A percentile compares a stretch with the other conserved stretches of the same genome.
phyloP scores from a whole-genome alignment of 805 yeast genomes.

The Myxozyma geophila region DNA sequence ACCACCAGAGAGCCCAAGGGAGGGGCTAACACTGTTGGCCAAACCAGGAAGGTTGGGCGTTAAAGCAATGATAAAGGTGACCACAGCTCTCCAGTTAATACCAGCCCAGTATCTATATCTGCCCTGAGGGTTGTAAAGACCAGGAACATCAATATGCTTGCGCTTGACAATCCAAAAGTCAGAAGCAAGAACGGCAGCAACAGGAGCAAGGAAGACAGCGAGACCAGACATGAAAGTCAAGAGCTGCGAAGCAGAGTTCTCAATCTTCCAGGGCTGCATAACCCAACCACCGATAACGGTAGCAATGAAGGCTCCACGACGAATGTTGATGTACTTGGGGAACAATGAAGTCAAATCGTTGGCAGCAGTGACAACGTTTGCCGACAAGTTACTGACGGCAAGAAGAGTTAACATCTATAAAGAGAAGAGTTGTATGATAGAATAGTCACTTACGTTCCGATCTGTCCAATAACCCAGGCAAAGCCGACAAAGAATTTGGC shows the following conservation, averaged over 20 bases:
- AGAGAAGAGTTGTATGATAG: neutral
- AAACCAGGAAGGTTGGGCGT: slow-evolving; percentile 41
- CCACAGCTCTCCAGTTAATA: slow-evolving; percentile 51
- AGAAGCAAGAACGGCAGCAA: slow-evolving; percentile 33
- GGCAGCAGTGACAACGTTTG: slow-evolving; percentile 65
- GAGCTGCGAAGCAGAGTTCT: slow-evolving; percentile 33
- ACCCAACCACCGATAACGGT: slow-evolving; percentile 38
- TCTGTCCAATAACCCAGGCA: slow-evolving; percentile 35
- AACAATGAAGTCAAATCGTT: slow-evolving; percentile 61
- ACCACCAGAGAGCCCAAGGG: slow-evolving; percentile 32
- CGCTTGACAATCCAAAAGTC: slow-evolving; percentile 36
- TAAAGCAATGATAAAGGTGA: slow-evolving; percentile 43
- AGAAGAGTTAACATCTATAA: neutral
- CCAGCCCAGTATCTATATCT: slow-evolving; percentile 54
- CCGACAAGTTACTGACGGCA: slow-evolving; percentile 44
- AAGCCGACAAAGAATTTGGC: slow-evolving; percentile 35
- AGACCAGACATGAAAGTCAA: slow-evolving; percentile 35
- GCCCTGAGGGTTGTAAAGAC: slow-evolving; percentile 42
- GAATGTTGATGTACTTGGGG: slow-evolving; percentile 62
- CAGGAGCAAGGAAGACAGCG: slow-evolving; percentile 37
- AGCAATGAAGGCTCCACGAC: slow-evolving; percentile 52
- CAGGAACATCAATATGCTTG: slow-evolving; percentile 34
- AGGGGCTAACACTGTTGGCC: slow-evolving; percentile 35
- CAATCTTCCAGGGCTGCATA: slow-evolving; percentile 39
- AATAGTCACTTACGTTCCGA: slow-evolving; percentile 26